Percentiles rank a stretch among this genome's conserved stretches.
phyloP scores from a whole-genome alignment of 139 green algal species.

The Pseudopediastrum boryanum region DNA sequence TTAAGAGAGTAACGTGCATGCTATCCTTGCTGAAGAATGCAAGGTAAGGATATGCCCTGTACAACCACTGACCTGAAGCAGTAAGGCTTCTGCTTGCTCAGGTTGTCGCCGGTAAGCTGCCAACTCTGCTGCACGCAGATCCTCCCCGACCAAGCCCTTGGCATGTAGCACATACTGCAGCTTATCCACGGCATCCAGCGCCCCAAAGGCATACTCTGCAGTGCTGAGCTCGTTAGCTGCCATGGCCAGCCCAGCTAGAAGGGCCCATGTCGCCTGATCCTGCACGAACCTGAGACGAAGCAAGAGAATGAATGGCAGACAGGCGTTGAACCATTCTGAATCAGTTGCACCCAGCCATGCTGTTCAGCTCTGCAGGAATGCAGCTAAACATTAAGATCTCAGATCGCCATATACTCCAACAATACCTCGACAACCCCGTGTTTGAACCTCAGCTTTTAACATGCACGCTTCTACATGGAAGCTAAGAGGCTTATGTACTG shows the following conservation, averaged over 20 bases:
- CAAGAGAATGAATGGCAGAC: background rate
- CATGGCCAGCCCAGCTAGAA: slow-evolving; percentile 74
- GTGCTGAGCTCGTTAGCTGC: slow-evolving; percentile 69
- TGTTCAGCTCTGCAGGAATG: no score
- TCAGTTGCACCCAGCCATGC: no score
- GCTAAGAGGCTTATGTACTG: no score
- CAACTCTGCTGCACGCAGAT: slow-evolving; percentile 62
- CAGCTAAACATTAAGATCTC: background rate
- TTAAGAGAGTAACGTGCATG: no score
- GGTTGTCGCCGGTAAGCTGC: slow-evolving; percentile 64
- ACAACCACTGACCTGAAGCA: slow-evolving; percentile 64
- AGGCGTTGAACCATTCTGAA: no score
- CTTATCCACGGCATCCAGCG: slow-evolving; percentile 70
- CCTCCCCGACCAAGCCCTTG: background rate
- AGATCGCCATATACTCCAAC: background rate
- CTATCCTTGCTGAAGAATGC: no score
- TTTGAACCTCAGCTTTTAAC: no score
- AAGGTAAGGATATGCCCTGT: no score
- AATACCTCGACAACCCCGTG: no score
- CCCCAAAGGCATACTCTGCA: slow-evolving; percentile 72
- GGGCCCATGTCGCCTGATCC: slow-evolving; percentile 77
- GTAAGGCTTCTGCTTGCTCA: slow-evolving; percentile 73
- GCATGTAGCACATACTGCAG: slow-evolving; percentile 56
- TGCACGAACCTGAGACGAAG: slow-evolving; percentile 21
- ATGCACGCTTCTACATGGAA: no score